Conservation (phyloP, 495 filamentous ascomycete genomes). For the Lasiosphaeriaceae sp. region DNA sequence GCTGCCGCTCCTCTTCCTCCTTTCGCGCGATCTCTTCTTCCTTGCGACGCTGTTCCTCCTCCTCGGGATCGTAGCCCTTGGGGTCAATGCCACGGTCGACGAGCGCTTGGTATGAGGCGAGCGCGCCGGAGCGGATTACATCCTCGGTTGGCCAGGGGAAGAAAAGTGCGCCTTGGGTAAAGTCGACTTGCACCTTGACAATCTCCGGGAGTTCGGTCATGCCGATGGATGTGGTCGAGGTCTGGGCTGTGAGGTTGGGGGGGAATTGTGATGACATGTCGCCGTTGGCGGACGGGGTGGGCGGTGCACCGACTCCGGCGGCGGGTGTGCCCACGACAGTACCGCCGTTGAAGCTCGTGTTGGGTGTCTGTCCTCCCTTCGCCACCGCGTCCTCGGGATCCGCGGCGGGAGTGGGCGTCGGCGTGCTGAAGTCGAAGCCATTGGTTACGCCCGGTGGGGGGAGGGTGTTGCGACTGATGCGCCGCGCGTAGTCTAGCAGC, state of each 20-base stretch:
- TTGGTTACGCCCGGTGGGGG: conserved; percentile 58
- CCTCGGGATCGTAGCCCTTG: conserved; percentile 50
- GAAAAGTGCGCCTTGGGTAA: conserved; percentile 46
- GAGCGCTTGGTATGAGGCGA: conserved; percentile 55
- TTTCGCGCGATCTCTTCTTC: conserved; percentile 36
- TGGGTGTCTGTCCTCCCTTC: conserved; percentile 13
- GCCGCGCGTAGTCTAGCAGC: conserved; percentile 67
- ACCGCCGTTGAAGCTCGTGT: conserved; percentile 17
- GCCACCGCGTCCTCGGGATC: conserved; percentile 6
- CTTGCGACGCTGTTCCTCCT: conserved; percentile 41
- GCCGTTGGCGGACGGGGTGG: conserved; percentile 10
- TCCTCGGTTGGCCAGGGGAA: conserved; percentile 67
- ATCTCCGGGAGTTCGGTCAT: conserved; percentile 29
- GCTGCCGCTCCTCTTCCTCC: conserved; percentile 40
- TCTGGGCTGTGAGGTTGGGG: neutral
- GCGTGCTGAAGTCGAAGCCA: conserved; percentile 20
- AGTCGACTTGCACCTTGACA: conserved; percentile 50
- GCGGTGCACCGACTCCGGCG: neutral
- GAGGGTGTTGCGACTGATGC: conserved; percentile 67
- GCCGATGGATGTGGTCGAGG: conserved; percentile 10
- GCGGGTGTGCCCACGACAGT: neutral
- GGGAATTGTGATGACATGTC: neutral
- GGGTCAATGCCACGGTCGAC: conserved; percentile 56
- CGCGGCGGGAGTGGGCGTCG: conserved; percentile 2
- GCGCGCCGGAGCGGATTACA: conserved; percentile 57